Evolutionary conservation across 805 yeast species (phyloP).

Genomic region (Pichia phayaonensis): DNA sequence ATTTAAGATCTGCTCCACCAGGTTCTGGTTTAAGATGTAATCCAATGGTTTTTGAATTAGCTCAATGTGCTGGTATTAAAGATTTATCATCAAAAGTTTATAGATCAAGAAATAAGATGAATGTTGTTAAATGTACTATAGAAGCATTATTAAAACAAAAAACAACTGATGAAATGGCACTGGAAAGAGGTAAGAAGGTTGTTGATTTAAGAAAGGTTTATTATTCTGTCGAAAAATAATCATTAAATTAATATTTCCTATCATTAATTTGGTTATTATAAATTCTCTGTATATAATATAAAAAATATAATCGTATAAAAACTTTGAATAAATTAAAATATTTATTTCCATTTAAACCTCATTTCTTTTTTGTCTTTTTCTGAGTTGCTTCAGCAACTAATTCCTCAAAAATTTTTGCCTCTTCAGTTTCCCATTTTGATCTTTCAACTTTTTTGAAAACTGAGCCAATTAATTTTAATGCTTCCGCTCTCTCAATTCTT

Average conservation of each 20-base stretch:
- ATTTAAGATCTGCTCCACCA: conserved; percentile 79
- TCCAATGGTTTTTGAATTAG: conserved; percentile 81
- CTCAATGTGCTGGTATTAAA: conserved; percentile 89
- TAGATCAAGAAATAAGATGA: conserved; percentile 91
- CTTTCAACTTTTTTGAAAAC: conserved; percentile 61
- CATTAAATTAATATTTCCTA: neutral
- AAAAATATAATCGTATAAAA: neutral
- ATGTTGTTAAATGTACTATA: conserved; percentile 81
- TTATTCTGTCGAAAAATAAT: conserved; percentile 35
- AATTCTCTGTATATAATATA: neutral
- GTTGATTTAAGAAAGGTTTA: conserved; percentile 88
- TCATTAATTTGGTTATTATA: neutral
- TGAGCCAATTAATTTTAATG: conserved; percentile 63
- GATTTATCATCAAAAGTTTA: conserved; percentile 89
- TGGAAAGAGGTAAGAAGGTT: conserved; percentile 88
- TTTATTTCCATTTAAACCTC: conserved; percentile 3
- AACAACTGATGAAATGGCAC: conserved; percentile 80
- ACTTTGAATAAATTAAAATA: neutral
- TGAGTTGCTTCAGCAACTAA: conserved; percentile 79
- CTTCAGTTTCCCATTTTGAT: conserved; percentile 85
- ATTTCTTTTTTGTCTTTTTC: conserved; percentile 45
- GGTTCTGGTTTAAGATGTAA: conserved; percentile 92
- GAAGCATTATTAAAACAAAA: conserved; percentile 78
- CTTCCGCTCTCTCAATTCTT: conserved; percentile 72
- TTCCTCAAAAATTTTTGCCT: conserved; percentile 85